Evolutionary conservation across 192 early-diverging fungal species (phyloP), one percentile per base, ranked within the genome.

Genomic region (Lobosporangium transversale): DNA sequence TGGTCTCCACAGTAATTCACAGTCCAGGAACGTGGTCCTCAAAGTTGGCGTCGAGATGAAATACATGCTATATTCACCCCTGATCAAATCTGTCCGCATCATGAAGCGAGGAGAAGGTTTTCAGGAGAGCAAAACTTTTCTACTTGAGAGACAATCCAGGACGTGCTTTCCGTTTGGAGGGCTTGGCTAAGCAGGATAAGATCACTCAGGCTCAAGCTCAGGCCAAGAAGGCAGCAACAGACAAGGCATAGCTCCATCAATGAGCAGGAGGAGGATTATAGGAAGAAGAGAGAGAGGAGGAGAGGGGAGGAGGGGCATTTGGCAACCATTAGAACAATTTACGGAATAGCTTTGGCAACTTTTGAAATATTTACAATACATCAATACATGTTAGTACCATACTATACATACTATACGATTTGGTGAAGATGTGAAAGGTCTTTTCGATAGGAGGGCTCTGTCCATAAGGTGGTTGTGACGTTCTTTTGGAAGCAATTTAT

Each of bases 131-230:
- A 8, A 94, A 92, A 79, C 68, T 94, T 68, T 92, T 84, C 62
- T 94, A 92, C 71, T 58, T 94, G 71, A 81, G 92, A 62, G 87
- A 94, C 57, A 87, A 89, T 58, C 91, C 92, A 17, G 92, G 89
- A 54, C 89, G 88, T 62, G 85, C 87, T 7, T 91, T 90, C 84
- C 85, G 85, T 65, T 64, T 87, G 37, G 66, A 70, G 32, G 74
- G 60, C 36, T 14, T 79, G 27, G 33, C 79, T 32, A 81, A 74
- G 62, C 44, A 61, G 56, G 67, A 61, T 30, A 79, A 79, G 58
- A 54, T 53, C 18, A 48, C 52, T 26, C 58, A 69, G 53, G 62
- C 66, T 30, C 63, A 60, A 43, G 54, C 52, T 26, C 58, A 69
- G 53, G 62, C 66, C 37, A 69, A 60, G 50, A 74, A 59, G 49